Base-by-base conservation (phyloP, 73 alveolate species). In the Paramecium biaurelia region DNA sequence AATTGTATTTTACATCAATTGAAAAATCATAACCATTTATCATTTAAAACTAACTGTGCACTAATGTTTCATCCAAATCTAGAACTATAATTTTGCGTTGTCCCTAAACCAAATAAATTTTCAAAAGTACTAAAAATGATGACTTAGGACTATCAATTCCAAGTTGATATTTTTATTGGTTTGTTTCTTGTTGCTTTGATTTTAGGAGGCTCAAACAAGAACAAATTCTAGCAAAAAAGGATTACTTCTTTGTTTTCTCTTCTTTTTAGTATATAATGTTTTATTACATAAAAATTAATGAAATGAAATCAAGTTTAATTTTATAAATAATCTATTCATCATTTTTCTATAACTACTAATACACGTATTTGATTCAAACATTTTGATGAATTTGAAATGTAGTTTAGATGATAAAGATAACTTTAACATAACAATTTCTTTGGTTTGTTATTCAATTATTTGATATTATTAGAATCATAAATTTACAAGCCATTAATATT, bases 51-150 rank as follows among this genome's bases (percentile, higher is more conserved):
- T 92, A 92, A 56, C 96, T 93, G 24, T 93, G 96, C 18, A 93
- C 96, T 7, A 93, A 92, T 6, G 96, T 92, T 57, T 95, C 97
- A 89, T 95, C 96, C 37, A 95, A 67, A 70, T 95, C 97, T n/a
- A 95, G 85, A 10, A 95, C 88, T 18, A 95, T 47, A 1, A 96
- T 85, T 76, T 95, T 95, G 14, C 89, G 92, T 23, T 79, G 18
- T 14, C 84, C 92, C 87, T 74, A 37, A 28, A 9, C 30, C 30
- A 23, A 21, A 28, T 74, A 34, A 3, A n/a, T 74, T 37, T 28
- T 41, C 9, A 34, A 11, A 18, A 74, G n/a, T 74, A 74, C 87
- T 21, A 74, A 34, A 74, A 37, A 74, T 20, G 57, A 74, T 9
- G 87, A n/a, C 5, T 74, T 74, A 6, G 87, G 87, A 74, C 87